Evolutionary conservation across 768 basidiomycete genomes (phyloP).

Genomic region (Obba rivulosa): DNA sequence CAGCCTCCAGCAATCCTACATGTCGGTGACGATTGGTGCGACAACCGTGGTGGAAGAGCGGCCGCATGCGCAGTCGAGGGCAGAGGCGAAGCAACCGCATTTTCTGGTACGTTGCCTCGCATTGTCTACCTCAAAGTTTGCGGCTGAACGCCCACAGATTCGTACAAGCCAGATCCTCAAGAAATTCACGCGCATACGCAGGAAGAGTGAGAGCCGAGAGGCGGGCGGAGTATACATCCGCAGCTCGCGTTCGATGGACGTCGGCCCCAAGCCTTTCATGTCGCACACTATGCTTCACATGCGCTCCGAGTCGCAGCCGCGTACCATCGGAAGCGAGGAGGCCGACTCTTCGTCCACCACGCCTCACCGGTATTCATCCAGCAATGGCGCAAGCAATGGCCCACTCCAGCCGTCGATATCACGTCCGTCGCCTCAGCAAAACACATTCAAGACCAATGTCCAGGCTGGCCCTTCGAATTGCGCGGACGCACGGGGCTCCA

Average conservation of each 20-base stretch:
- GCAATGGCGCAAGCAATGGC: background rate
- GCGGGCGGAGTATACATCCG: constrained; percentile 6
- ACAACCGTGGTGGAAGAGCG: constrained; percentile 8
- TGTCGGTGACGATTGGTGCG: constrained; percentile 3
- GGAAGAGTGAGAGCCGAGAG: constrained; percentile 12
- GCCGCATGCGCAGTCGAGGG: background rate
- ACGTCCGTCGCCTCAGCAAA: background rate
- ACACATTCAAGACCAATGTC: background rate
- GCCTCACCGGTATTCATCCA: background rate
- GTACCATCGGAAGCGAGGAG: constrained; percentile 1
- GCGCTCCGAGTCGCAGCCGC: background rate
- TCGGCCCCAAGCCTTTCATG: constrained; percentile 13
- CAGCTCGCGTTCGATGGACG: constrained; percentile 19
- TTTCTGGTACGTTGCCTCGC: constrained; percentile 10
- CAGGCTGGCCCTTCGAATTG: too few relatives aligned
- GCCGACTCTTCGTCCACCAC: constrained; percentile 5
- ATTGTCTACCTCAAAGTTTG: background rate
- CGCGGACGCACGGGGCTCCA: background rate
- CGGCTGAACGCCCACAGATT: constrained; percentile 11
- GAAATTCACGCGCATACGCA: constrained; percentile 18
- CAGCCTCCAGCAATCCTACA: background rate
- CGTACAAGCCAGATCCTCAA: constrained; percentile 23
- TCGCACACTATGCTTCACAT: constrained; percentile 1
- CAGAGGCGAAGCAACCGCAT: constrained; percentile 9
- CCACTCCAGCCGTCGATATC: background rate